Percentiles rank a stretch among this genome's conserved stretches.
Evolutionary conservation across 768 basidiomycete genomes (phyloP).

Genomic region (Mycena crocata): DNA sequence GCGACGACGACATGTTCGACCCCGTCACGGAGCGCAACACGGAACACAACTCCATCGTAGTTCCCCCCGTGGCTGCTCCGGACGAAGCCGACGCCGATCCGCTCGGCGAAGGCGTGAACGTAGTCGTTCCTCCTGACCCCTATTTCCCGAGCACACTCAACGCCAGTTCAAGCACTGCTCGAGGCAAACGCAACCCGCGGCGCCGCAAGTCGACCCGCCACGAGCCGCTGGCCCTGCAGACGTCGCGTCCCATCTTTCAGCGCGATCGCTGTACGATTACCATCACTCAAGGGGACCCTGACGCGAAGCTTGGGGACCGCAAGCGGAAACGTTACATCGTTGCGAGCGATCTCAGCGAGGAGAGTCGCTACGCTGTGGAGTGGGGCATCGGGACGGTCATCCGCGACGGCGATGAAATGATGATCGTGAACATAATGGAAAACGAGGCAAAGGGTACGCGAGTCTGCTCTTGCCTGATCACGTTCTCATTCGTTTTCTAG

Average conservation of each 20-base stretch:
- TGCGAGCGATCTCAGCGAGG: slow-evolving; percentile 94
- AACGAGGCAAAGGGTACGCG: slow-evolving; percentile 87
- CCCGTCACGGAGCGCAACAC: slow-evolving; percentile 90
- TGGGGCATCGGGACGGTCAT: slow-evolving; percentile 98
- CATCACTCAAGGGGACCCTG: slow-evolving; percentile 88
- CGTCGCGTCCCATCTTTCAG: slow-evolving; percentile 86
- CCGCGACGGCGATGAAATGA: slow-evolving; percentile 93
- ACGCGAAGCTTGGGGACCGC: slow-evolving; percentile 60
- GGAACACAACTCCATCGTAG: slow-evolving; percentile 80
- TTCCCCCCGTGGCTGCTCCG: slow-evolving; percentile 55
- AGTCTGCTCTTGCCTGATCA: slow-evolving; percentile 11
- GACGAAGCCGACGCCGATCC: slow-evolving; percentile 76
- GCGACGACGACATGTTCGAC: slow-evolving; percentile 75
- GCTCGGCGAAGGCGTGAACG: slow-evolving; percentile 92
- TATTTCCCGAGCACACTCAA: slow-evolving; percentile 84
- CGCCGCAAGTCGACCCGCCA: slow-evolving; percentile 73
- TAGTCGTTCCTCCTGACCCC: slow-evolving; percentile 85
- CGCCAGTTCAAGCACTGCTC: slow-evolving; percentile 42
- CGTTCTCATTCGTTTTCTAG: slow-evolving; percentile 46
- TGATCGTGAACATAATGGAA: slow-evolving; percentile 92
- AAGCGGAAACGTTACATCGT: slow-evolving; percentile 84
- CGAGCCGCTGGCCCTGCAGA: slow-evolving; percentile 73
- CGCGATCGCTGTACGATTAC: slow-evolving; percentile 93
- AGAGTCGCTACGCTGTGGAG: slow-evolving; percentile 94
- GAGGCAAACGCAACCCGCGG: slow-evolving; percentile 57